A percentile compares a stretch with the other conserved stretches of the same genome.
Evolutionary conservation across 2,329 filamentous ascomycete genomes (phyloP).

Genomic region (Pyricularia sp.): DNA sequence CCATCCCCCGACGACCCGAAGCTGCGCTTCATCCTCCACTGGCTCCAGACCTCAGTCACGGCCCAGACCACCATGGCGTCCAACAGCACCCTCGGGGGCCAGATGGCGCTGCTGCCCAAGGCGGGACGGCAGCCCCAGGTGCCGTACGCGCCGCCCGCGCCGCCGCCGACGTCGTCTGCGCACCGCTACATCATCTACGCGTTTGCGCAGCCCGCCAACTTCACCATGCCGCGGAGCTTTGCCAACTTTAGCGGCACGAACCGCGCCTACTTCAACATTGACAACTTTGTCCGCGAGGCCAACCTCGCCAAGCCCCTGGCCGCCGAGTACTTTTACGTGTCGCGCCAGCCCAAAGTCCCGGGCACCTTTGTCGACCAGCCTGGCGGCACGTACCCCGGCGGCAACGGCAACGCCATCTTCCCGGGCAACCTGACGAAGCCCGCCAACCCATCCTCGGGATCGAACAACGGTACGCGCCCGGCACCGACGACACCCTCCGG

Average conservation of each 20-base stretch:
- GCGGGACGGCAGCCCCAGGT: not conserved
- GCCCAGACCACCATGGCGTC: not conserved
- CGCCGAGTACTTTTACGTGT: constrained; percentile 9
- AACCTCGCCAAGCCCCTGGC: constrained; percentile 7
- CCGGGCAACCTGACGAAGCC: not conserved
- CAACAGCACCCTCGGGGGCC: constrained; percentile 1
- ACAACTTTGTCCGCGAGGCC: constrained; percentile 6
- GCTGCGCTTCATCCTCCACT: constrained; percentile 9
- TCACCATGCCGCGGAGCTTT: constrained; percentile 5
- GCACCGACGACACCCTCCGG: not conserved
- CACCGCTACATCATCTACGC: constrained; percentile 10
- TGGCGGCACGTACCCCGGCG: constrained; percentile 6
- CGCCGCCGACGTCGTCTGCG: constrained; percentile 6
- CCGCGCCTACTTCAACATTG: constrained; percentile 7
- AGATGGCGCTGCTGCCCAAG: constrained; percentile 2
- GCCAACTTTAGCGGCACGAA: constrained; percentile 5
- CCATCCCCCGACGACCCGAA: constrained; percentile 5
- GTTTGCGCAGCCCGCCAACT: constrained; percentile 6
- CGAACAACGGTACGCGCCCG: not conserved
- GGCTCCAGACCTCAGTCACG: constrained; percentile 5
- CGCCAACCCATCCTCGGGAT: not conserved
- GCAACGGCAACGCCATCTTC: constrained; percentile 8
- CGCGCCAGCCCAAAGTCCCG: constrained; percentile 5
- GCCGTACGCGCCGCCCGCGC: constrained; percentile 6
- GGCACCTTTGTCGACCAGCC: constrained; percentile 7